These are phyloP conservation scores for Metarhizium humberi DNA, from an alignment of 2,329 filamentous ascomycete genomes.

Conservation along the genomic window DNA sequence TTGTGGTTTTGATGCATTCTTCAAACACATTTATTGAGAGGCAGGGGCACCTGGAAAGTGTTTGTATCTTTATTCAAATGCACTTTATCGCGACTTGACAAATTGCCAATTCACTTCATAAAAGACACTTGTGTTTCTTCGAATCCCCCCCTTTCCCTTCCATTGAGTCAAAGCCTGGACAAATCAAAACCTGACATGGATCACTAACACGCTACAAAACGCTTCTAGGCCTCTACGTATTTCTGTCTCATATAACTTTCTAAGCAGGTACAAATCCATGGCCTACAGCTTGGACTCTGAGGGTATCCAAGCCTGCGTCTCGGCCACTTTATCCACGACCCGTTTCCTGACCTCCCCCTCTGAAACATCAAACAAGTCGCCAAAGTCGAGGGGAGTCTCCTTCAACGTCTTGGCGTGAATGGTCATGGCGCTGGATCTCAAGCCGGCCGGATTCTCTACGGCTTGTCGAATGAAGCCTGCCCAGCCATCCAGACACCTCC, in stretches of 20 bases:
- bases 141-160: no score
- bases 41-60: no score
- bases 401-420: slow-evolving; percentile 42
- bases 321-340: slow-evolving; percentile 20
- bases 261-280: not conserved
- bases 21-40: no score
- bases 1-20: no score
- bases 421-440: slow-evolving; percentile 31
- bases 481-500: slow-evolving; percentile 46
- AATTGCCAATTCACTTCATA: no score
- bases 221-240: slow-evolving; percentile 11
- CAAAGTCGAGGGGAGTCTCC: slow-evolving; percentile 36
- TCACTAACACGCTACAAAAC: no score
- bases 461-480: slow-evolving; percentile 42
- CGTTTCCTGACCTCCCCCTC: slow-evolving; percentile 33
- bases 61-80: no score
- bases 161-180: no score
- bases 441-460: slow-evolving; percentile 22
- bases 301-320: slow-evolving; percentile 7
- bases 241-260: not conserved
- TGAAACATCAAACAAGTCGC: slow-evolving; percentile 30
- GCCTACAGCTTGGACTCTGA: slow-evolving; percentile 20
- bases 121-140: no score
- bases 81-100: no score
- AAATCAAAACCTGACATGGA: no score